phyloP scores from a whole-genome alignment of 192 early-diverging fungal genomes.

The Borealophlyctis nickersoniae region DNA sequence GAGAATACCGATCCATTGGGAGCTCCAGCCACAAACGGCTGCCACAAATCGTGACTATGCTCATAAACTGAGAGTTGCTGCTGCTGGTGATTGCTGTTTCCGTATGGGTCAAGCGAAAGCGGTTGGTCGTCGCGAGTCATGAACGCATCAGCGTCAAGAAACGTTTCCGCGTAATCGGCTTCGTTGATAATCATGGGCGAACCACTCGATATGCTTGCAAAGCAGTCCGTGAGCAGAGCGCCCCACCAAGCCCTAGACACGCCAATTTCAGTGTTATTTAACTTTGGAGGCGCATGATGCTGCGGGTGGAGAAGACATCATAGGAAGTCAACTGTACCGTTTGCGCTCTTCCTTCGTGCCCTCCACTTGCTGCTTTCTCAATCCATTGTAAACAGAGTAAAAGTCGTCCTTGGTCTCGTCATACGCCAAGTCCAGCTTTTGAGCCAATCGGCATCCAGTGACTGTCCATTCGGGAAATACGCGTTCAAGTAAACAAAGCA shows the following conservation, averaged over 20 bases:
- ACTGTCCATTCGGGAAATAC: not conserved
- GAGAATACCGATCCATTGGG: no score
- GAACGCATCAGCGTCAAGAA: conserved; percentile 1
- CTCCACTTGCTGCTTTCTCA: conserved; percentile 5
- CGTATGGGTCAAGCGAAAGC: not conserved
- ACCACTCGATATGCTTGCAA: conserved; percentile 14
- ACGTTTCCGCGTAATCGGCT: conserved; percentile 24
- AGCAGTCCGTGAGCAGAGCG: conserved; percentile 17
- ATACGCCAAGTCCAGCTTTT: conserved; percentile 14
- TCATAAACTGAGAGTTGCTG: not conserved
- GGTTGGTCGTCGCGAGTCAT: not conserved
- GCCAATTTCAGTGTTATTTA: not conserved
- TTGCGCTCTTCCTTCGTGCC: conserved; percentile 23
- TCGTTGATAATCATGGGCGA: conserved; percentile 24
- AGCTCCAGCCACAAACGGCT: not conserved
- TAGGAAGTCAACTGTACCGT: conserved; percentile 6
- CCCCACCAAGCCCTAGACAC: conserved; percentile 32
- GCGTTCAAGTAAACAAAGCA: no score
- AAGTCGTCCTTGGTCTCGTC: conserved; percentile 14
- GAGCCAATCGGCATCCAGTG: conserved; percentile 10
- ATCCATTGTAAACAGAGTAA: conserved; percentile 25
- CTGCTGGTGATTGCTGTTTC: not conserved
- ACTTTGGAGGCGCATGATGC: not conserved
- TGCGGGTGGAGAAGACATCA: not conserved
- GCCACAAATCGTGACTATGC: conserved; percentile 19